These are phyloP conservation scores for Cryphonectria japonica DNA, from an alignment of 2,329 filamentous ascomycete genomes.

Conservation along the genomic window DNA sequence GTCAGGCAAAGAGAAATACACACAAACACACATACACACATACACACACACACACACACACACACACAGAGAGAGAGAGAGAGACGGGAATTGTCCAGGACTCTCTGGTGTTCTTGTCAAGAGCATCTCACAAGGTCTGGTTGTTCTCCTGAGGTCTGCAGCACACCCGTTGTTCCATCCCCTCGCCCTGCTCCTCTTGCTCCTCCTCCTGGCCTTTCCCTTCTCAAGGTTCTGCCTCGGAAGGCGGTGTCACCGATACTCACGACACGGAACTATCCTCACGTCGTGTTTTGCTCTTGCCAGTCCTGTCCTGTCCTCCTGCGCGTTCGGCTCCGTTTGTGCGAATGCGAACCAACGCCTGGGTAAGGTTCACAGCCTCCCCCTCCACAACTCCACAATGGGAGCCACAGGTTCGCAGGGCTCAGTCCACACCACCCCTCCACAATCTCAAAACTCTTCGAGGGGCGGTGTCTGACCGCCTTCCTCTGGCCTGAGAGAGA, in stretches of 20 bases:
- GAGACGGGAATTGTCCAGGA: neutral
- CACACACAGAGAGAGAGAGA: neutral
- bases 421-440: conserved; percentile 11
- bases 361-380: conserved; percentile 20
- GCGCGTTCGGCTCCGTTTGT: neutral
- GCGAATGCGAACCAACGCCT: neutral
- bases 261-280: neutral
- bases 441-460: conserved; percentile 1
- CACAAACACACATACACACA: neutral
- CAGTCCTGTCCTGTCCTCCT: neutral
- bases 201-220: conserved; percentile 1
- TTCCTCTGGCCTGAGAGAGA: neutral
- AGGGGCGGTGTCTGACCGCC: conserved; percentile 25
- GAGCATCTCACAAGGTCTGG: neutral
- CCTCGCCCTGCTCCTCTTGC: too few species aligned
- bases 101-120: neutral
- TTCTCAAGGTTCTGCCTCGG: conserved; percentile 9
- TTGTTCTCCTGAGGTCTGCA: conserved; percentile 15
- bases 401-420: conserved; percentile 16
- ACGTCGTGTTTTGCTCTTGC: neutral
- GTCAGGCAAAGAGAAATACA: neutral
- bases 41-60: neutral
- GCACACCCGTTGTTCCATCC: conserved; percentile 4
- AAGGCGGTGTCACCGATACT: conserved; percentile 22
- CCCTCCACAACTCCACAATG: neutral